A percentile compares a stretch with the other conserved stretches of the same genome.
Conservation (phyloP, 2,329 filamentous ascomycete genomes). For the Alternaria hordeiaustralica region DNA sequence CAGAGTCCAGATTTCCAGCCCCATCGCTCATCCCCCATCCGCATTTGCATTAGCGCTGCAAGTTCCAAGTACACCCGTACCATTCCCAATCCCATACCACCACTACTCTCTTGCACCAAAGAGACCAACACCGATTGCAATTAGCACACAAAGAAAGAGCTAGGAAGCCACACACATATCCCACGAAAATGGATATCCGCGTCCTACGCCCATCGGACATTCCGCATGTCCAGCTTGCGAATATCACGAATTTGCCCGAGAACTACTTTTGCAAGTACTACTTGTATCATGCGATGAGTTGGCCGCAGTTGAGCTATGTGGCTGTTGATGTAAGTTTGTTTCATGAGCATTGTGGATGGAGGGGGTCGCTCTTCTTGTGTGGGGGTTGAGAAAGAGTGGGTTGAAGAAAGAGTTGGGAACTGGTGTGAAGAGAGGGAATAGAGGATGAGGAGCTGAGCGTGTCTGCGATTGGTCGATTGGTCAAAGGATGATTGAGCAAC, state of each 20-base stretch:
- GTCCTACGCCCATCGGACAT: slow-evolving; percentile 83
- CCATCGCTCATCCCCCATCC: not conserved
- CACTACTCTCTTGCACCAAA: too few relatives aligned
- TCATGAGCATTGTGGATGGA: too few relatives aligned
- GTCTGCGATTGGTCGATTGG: too few relatives aligned
- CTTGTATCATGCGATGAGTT: slow-evolving; percentile 96
- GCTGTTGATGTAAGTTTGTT: slow-evolving; percentile 81
- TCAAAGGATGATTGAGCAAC: too few relatives aligned
- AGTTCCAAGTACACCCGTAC: not conserved
- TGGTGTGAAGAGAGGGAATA: not conserved
- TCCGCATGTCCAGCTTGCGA: slow-evolving; percentile 93
- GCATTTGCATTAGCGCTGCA: slow-evolving; percentile 7
- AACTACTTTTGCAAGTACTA: slow-evolving; percentile 99
- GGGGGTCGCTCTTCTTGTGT: too few relatives aligned
- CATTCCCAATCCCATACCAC: not conserved
- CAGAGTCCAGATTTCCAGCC: not conserved
- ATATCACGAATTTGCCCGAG: slow-evolving; percentile 98
- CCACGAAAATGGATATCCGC: slow-evolving; percentile 79
- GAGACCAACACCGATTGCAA: too few relatives aligned
- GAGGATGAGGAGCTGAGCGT: too few relatives aligned
- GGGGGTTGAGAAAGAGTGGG: too few relatives aligned
- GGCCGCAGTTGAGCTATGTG: slow-evolving; percentile 96
- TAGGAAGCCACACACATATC: not conserved
- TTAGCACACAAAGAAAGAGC: not conserved
- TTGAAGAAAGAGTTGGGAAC: not conserved